These are phyloP conservation scores for Xylaria venustula DNA, from an alignment of 495 filamentous ascomycete species.

Conservation along the genomic window DNA sequence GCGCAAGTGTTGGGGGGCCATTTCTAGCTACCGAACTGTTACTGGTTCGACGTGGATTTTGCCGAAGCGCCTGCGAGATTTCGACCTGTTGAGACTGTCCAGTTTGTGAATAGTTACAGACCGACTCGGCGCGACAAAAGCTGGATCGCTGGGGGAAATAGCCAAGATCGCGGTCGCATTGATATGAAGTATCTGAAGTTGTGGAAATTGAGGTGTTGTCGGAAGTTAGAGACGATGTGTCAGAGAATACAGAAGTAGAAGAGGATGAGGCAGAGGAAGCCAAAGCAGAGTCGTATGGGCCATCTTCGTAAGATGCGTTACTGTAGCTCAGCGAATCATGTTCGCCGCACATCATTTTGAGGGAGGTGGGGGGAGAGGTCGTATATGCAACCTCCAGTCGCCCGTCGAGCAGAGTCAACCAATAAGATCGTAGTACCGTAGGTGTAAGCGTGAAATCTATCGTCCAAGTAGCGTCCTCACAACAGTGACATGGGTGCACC, in stretches of 20 bases:
- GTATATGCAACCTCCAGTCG: constrained; percentile 51
- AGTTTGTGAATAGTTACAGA: constrained; percentile 10
- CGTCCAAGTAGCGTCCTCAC: constrained; percentile 39
- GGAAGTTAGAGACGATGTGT: constrained; percentile 61
- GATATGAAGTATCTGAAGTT: constrained; percentile 42
- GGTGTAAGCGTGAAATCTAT: constrained; percentile 38
- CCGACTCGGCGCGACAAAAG: constrained; percentile 9
- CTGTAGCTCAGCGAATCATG: constrained; percentile 46
- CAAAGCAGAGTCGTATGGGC: constrained; percentile 65
- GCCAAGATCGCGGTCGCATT: constrained; percentile 45
- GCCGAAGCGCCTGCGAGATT: constrained; percentile 52
- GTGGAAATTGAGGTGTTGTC: constrained; percentile 51
- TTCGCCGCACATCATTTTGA: constrained; percentile 54
- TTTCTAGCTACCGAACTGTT: constrained; percentile 51
- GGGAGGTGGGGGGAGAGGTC: constrained; percentile 26
- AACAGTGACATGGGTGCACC: constrained; percentile 25
- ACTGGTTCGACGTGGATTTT: constrained; percentile 78
- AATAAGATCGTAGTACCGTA: constrained; percentile 44
- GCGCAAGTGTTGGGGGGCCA: constrained; percentile 76
- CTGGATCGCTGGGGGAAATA: constrained; percentile 13
- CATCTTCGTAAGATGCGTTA: constrained; percentile 44
- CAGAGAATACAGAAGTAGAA: constrained; percentile 76
- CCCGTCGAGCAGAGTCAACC: constrained; percentile 52
- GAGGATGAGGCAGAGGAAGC: constrained; percentile 73
- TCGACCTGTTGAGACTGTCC: constrained; percentile 21